Evolutionary conservation across 495 filamentous ascomycete species (phyloP).

Genomic region (Aspergillus asperescens): DNA sequence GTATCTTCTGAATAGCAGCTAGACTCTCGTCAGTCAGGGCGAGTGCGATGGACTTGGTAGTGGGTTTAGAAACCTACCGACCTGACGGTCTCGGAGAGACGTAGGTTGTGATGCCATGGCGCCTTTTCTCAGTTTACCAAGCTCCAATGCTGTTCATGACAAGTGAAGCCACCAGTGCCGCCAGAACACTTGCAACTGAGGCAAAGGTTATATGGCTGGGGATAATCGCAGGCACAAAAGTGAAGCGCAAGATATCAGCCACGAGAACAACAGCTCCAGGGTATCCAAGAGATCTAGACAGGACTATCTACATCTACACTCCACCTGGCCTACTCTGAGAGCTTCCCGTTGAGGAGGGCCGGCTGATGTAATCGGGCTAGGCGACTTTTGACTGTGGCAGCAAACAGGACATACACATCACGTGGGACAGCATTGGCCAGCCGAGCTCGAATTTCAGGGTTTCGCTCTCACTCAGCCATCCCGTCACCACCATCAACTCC

Average conservation of each 20-base stretch:
- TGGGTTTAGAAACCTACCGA: slow-evolving; percentile 74
- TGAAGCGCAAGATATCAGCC: neutral
- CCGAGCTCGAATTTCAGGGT: neutral
- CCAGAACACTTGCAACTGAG: slow-evolving; percentile 1
- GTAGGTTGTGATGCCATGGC: slow-evolving; percentile 67
- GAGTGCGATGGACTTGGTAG: slow-evolving; percentile 25
- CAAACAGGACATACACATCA: slow-evolving; percentile 20
- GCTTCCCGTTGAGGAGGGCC: slow-evolving; percentile 11
- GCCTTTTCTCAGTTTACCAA: slow-evolving; percentile 16
- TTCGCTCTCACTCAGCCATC: slow-evolving; percentile 6
- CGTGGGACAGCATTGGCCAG: slow-evolving; percentile 14
- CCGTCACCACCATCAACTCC: slow-evolving; percentile 20
- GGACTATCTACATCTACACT: slow-evolving; percentile 9
- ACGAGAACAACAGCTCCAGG: neutral
- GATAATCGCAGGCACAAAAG: neutral
- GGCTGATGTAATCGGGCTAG: slow-evolving; percentile 18
- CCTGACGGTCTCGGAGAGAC: slow-evolving; percentile 92
- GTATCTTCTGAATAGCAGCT: slow-evolving; percentile 94
- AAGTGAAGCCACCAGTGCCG: slow-evolving; percentile 5
- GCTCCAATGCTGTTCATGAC: slow-evolving; percentile 20
- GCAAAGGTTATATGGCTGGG: neutral
- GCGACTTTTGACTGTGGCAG: neutral
- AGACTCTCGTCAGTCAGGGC: neutral
- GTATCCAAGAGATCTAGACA: neutral
- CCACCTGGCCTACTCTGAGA: slow-evolving; percentile 25